A percentile compares a stretch with the other conserved stretches of the same genome.
phyloP scores from a whole-genome alignment of 768 basidiomycete genomes.

The Termitomyces sp. region DNA sequence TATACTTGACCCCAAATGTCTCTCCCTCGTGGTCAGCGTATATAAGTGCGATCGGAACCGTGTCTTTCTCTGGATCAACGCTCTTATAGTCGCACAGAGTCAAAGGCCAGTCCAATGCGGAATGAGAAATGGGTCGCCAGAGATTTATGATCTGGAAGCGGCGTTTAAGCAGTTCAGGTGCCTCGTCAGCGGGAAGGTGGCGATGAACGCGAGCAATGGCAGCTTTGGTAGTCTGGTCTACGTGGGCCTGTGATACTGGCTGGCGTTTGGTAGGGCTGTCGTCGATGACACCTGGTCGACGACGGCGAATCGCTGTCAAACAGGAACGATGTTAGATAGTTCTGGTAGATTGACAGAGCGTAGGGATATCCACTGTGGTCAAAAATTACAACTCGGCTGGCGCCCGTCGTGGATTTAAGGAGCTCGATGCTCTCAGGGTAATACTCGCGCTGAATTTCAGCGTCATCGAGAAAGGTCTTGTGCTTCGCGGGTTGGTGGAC shows the following conservation, averaged over 20 bases:
- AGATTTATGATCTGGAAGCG: conserved; percentile 48
- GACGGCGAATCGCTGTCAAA: conserved; percentile 29
- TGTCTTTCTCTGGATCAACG: conserved; percentile 31
- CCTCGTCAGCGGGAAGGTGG: conserved; percentile 34
- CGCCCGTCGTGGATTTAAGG: conserved; percentile 55
- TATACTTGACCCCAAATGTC: conserved; percentile 39
- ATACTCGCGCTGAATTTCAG: conserved; percentile 48
- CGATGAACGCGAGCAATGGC: conserved; percentile 30
- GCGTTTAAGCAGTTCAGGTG: conserved; percentile 24
- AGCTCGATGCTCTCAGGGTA: conserved; percentile 57
- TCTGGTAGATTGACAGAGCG: not conserved
- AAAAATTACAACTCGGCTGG: conserved; percentile 50
- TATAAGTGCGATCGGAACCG: conserved; percentile 36
- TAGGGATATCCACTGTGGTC: conserved; percentile 48
- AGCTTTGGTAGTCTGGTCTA: conserved; percentile 33
- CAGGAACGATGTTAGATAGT: not conserved
- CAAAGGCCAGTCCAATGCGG: conserved; percentile 46
- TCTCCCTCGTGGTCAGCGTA: conserved; percentile 49
- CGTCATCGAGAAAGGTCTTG: conserved; percentile 43
- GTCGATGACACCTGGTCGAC: conserved; percentile 23
- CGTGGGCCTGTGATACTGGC: conserved; percentile 31
- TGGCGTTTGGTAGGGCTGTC: conserved; percentile 24
- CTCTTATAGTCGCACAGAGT: conserved; percentile 37
- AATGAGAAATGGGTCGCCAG: conserved; percentile 49
- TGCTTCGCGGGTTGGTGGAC: conserved; percentile 34